Evolutionary conservation across 805 yeast species (phyloP).

Genomic region (Candida odintsovae): DNA sequence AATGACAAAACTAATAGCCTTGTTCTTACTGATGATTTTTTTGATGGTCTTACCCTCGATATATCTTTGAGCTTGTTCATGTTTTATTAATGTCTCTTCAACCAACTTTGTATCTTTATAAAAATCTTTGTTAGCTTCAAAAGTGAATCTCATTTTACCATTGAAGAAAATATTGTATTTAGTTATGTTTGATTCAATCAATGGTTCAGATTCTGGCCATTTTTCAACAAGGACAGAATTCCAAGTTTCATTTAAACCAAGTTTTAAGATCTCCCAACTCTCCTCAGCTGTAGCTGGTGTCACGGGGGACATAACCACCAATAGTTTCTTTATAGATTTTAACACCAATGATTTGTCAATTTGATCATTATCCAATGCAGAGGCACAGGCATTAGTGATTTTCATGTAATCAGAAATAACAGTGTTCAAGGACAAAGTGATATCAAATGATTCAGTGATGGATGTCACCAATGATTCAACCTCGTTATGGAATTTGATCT

Average conservation of each 20-base stretch:
- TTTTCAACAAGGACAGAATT: constrained; percentile 44
- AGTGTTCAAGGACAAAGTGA: constrained; percentile 67
- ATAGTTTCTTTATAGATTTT: constrained; percentile 45
- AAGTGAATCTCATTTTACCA: constrained; percentile 58
- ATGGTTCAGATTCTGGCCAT: constrained; percentile 58
- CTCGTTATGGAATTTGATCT: constrained; percentile 53
- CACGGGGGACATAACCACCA: constrained; percentile 71
- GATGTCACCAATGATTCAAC: constrained; percentile 40
- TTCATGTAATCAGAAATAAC: constrained; percentile 90
- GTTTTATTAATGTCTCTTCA: constrained; percentile 24
- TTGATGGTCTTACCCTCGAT: constrained; percentile 36
- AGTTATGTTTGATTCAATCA: constrained; percentile 30
- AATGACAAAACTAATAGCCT: constrained; percentile 20
- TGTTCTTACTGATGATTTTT: constrained; percentile 49
- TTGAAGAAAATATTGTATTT: constrained; percentile 62
- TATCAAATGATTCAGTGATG: constrained; percentile 55
- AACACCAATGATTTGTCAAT: constrained; percentile 38
- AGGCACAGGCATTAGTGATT: constrained; percentile 47
- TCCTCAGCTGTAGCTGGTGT: constrained; percentile 83
- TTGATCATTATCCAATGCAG: constrained; percentile 31
- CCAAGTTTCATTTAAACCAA: constrained; percentile 28
- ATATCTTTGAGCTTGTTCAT: constrained; percentile 36
- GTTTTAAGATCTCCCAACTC: constrained; percentile 51
- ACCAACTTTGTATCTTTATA: constrained; percentile 32
- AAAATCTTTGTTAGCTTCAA: constrained; percentile 32